Evolutionary conservation across 495 filamentous ascomycete species (phyloP), one percentile per base, ranked within the genome.

Genomic region (Ascodesmis nigricans): DNA sequence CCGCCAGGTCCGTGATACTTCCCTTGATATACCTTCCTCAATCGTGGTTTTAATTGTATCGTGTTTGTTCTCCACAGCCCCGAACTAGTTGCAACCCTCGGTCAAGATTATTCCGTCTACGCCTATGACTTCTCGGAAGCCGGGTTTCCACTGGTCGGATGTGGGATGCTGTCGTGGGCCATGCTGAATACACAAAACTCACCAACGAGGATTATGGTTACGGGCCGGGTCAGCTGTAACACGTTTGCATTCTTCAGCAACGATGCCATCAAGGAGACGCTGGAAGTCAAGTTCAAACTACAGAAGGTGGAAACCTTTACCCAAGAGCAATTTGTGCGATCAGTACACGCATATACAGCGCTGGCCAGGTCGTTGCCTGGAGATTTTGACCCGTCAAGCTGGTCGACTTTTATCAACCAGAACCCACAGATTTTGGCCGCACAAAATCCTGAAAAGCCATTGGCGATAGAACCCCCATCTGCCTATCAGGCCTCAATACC

Each of bases 111-210:
- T 49, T 91, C 80, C 8, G 72, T 97, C 36, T 97, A 97, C 55
- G 84, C 87, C 14, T 82, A 78, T 56, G 87, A 97, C 49, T 95
- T 81, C 55, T 95, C 87, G 4, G 87, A 97, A 55, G 75, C 76
- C 37, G 82, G 91, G 42, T 76, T 72, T 4, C 87, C 87, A 29
- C 66, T 93, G 37, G 84, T 93, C 7, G 87, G 87, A 11, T 90
- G 93, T 53, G 87, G 87, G 36, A 78, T 95, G 77, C 64, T 97
- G 15, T 95, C 87, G 38, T 75, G 75, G 69, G 72, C 72, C 21
- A 62, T 97, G 31, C 70, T 72, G 21, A 51, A 64, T 31, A 50
- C 60, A 33, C 35, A 44, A n/a, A 38, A 20, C 25, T 33, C 37
- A 21, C 64, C 61, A 16, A 60, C 60, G 39, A 62, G 69, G 19